Evolutionary conservation across 345 rosid genomes (phyloP).

Genomic region (Hibiscus trionum): DNA sequence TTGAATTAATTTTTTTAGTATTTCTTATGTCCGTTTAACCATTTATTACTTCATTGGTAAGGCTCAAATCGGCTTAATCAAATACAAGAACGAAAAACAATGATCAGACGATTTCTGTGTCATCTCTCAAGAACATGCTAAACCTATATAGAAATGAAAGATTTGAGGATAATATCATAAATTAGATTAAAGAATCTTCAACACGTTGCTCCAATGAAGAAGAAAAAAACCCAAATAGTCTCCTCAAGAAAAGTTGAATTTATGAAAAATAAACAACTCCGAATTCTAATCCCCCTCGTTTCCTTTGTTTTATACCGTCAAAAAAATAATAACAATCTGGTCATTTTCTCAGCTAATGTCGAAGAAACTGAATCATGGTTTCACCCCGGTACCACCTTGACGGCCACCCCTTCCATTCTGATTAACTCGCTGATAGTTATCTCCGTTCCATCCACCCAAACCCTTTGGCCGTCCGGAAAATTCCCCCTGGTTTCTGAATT

Average conservation of each 20-base stretch:
- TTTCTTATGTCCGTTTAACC: too few relatives aligned
- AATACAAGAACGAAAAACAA: not conserved
- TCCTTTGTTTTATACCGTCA: constrained; percentile 22
- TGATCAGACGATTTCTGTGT: not conserved
- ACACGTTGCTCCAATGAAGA: constrained; percentile 1
- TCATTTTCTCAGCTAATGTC: not conserved
- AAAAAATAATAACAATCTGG: constrained; percentile 25
- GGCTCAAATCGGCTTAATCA: not conserved
- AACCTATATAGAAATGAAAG: not conserved
- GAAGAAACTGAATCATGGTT: constrained; percentile 22
- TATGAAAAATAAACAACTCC: not conserved
- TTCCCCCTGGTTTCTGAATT: constrained; percentile 60
- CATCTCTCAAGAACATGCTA: not conserved
- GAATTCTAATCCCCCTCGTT: constrained; percentile 6
- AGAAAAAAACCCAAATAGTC: not conserved
- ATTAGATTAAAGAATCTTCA: constrained; percentile 4
- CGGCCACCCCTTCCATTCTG: constrained; percentile 48
- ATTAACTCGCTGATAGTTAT: constrained; percentile 48
- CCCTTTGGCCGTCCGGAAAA: constrained; percentile 61
- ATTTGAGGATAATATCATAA: constrained; percentile 4
- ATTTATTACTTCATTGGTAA: not conserved
- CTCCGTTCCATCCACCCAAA: constrained; percentile 40
- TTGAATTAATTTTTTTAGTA: too few relatives aligned
- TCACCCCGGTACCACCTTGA: constrained; percentile 18
- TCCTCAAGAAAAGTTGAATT: not conserved